Evolutionary conservation across 768 basidiomycete genomes (phyloP), one percentile per base, ranked within the genome.

Genomic region (Royoungia palumana): DNA sequence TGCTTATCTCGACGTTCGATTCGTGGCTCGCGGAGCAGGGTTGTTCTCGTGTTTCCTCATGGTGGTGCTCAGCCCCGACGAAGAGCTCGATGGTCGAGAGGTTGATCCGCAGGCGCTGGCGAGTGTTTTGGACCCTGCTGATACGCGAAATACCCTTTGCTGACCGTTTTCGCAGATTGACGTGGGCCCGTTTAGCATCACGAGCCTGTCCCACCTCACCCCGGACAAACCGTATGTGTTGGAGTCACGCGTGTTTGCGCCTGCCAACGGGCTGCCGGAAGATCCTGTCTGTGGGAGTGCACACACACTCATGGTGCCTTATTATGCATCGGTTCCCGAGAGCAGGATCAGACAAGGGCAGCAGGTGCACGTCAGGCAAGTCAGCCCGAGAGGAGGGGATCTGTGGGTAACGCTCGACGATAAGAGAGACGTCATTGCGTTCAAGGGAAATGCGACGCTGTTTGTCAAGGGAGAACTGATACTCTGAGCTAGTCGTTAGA

Each of bases 221-320:
- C 61, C 69, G 0, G 66, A 55, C 24, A 57, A 57, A 6, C 54
- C 68, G 11, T 69, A 68, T 43, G 56, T 55, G 14, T 82, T 79
- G 61, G 62, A 73, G 19, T 79, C 79, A 7, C 71, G 81, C 5
- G 75, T 80, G 70, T 80, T 82, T 54, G 65, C 73, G 6, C 77
- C 76, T 7, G 42, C 39, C 1, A 24, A 48, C 8, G 53, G 47
- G 57, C 60, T 43, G 16, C 65, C 65, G 5, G 79, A 81, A 62
- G 80, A 81, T 49, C 70, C 66, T 16, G 79, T 80, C 8, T 81
- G 78, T 49, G 80, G 80, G 13, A 75, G 75, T 32, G 77, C 79
- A 0, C 80, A 82, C 53, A 72, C 72, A 39, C 46, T 80, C 34
- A 48, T 78, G 30, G 67, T 57, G 2, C 79, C 79, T 3, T 80